Evolutionary conservation across 495 filamentous ascomycete species (phyloP), one percentile per base, ranked within the genome.

Genomic region (Aspergillus cavernicola): DNA sequence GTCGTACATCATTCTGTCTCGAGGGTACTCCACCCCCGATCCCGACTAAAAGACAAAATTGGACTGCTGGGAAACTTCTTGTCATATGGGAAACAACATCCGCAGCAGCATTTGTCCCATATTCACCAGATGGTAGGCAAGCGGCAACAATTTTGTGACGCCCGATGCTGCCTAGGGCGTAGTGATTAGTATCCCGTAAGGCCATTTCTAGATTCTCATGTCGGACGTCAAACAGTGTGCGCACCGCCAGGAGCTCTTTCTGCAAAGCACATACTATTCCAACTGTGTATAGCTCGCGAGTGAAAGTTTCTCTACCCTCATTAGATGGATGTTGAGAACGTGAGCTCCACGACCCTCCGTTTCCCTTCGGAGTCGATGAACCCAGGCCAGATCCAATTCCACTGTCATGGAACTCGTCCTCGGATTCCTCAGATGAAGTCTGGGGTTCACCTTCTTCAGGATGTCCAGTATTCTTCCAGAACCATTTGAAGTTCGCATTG

Each of bases 11-110:
- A 12, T 58, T 38, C 16, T 22, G 45, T 19, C 38, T 47, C 3
- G 39, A 23, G 7, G 70, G 70, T 1, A 66, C 60, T 1, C 70
- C 68, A 0, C 63, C 70, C 4, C 69, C 70, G 44, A 73, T 69
- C 12, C 68, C 70, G 4, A 71, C 67, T 56, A 71, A 50, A 11
- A 74, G 36, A 1, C 46, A 52, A 41, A 66, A 62, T 15, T 49
- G 43, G 15, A 74, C 36, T 4, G 26, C 18, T 1, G 46, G 35
- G 41, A 67, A 72, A 4, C 52, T 68, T 0, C 37, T 36, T 2
- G 26, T 53, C 60, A 70, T 60, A 3, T 66, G 51, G 13, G 45
- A 52, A 2, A 53, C 53, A 2, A 68, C 62, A 1, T 39, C 52
- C 8, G 70, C 46, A 11, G 70, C 65, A 11, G 60, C 44, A 8